Conservation (phyloP, 2,329 filamentous ascomycete genomes). For the Bipolaris zeicola region DNA sequence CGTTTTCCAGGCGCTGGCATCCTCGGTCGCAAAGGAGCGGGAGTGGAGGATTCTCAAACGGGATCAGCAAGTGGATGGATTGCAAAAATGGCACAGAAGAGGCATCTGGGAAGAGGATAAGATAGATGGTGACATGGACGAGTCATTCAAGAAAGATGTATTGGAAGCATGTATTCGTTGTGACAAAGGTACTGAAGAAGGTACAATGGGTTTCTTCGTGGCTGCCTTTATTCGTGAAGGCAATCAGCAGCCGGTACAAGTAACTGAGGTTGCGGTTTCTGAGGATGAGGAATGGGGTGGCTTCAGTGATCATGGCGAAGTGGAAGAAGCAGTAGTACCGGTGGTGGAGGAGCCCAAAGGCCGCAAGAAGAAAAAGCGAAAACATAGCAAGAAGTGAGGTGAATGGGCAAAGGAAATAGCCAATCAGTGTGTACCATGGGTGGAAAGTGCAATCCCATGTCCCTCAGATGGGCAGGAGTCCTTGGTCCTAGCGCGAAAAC, state of each 20-base stretch:
- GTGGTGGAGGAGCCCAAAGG: constrained; percentile 4
- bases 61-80: constrained; percentile 74
- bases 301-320: constrained; percentile 47
- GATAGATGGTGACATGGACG: constrained; percentile 50
- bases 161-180: constrained; percentile 81
- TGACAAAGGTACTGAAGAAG: constrained; percentile 77
- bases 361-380: constrained; percentile 32
- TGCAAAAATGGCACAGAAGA: constrained; percentile 76
- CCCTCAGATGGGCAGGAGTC: neutral
- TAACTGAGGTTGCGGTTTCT: constrained; percentile 2
- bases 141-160: constrained; percentile 44
- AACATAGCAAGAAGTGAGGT: constrained; percentile 6
- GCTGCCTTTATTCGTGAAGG: constrained; percentile 76
- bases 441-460: neutral
- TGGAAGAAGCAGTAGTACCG: constrained; percentile 3
- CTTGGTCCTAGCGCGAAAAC: neutral
- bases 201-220: constrained; percentile 95
- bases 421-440: neutral
- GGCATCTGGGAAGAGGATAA: constrained; percentile 50
- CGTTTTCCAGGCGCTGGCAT: constrained; percentile 72
- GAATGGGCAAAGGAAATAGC: neutral
- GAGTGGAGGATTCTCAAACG: constrained; percentile 81
- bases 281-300: constrained; percentile 52
- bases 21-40: constrained; percentile 65
- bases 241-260: constrained; percentile 2